phyloP scores from a whole-genome alignment of 169 alveolate genomes.

The Cyclospora cayetanensis region DNA sequence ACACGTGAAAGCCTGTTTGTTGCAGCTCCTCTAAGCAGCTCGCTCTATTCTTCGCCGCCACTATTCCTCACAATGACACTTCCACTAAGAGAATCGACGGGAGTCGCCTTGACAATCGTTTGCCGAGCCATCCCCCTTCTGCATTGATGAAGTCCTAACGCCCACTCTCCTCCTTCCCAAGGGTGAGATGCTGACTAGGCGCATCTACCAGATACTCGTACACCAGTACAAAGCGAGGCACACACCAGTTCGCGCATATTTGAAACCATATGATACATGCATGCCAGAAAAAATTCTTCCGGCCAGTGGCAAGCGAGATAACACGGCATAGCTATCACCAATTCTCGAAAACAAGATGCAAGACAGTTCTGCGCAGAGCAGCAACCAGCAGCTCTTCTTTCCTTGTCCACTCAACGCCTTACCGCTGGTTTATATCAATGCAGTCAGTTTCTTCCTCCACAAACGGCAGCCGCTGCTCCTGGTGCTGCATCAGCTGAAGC shows the following conservation, averaged over 20 bases:
- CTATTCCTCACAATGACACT: background rate
- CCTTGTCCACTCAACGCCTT: background rate
- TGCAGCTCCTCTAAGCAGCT: background rate
- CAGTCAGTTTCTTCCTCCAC: background rate
- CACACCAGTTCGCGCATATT: too few relatives aligned
- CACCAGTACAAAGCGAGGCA: too few relatives aligned
- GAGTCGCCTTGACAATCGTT: background rate
- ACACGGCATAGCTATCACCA: background rate
- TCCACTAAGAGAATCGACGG: background rate
- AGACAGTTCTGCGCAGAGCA: background rate
- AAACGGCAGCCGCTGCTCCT: constrained; percentile 33
- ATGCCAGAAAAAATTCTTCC: too few relatives aligned
- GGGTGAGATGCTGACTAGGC: too few relatives aligned
- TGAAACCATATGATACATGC: too few relatives aligned
- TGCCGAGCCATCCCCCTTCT: background rate
- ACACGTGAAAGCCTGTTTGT: background rate
- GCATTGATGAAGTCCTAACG: background rate
- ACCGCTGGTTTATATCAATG: background rate
- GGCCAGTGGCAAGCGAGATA: too few relatives aligned
- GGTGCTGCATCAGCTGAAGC: constrained; percentile 1
- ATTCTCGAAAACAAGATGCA: background rate
- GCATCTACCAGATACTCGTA: too few relatives aligned
- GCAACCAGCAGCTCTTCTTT: background rate
- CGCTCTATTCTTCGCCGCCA: background rate
- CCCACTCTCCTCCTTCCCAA: background rate